These are phyloP conservation scores for Amanita pseudoporphyria DNA, from an alignment of 768 basidiomycete genomes.

Conservation along the genomic window DNA sequence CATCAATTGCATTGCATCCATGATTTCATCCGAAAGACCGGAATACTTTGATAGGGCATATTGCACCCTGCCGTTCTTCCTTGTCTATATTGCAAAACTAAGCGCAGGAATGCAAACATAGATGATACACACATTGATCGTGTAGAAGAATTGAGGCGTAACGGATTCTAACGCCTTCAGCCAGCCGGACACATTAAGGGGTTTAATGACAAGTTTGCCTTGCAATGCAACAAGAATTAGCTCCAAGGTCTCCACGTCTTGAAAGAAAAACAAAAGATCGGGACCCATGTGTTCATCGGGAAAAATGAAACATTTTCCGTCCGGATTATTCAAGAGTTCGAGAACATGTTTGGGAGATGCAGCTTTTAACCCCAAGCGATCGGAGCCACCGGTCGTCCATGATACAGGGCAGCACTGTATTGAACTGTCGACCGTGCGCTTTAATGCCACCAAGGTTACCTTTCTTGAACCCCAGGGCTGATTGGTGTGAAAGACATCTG, in stretches of 20 bases:
- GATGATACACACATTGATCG: conserved; percentile 5
- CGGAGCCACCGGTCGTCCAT: conserved; percentile 8
- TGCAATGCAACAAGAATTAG: conserved; percentile 11
- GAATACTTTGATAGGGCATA: conserved; percentile 8
- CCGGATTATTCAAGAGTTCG: conserved; percentile 5
- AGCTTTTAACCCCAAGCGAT: conserved; percentile 5
- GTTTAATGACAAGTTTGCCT: conserved; percentile 3
- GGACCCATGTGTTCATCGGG: conserved; percentile 12
- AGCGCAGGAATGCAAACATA: not conserved
- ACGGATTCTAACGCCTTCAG: conserved; percentile 8
- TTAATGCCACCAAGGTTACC: conserved; percentile 6
- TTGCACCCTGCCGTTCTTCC: conserved; percentile 2
- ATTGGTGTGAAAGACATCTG: conserved; percentile 8
- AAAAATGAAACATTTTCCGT: conserved; percentile 8
- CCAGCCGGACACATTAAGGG: conserved; percentile 5
- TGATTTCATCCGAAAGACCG: conserved; percentile 7
- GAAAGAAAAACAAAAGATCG: conserved; percentile 11
- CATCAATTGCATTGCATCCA: conserved; percentile 5
- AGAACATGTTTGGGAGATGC: conserved; percentile 8
- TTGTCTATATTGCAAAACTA: conserved; percentile 8
- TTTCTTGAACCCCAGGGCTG: conserved; percentile 7
- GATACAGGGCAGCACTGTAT: conserved; percentile 9
- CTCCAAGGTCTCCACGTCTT: conserved; percentile 11
- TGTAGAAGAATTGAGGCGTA: conserved; percentile 7
- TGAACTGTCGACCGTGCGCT: conserved; percentile 6